phyloP scores from a whole-genome alignment of 192 early-diverging fungal genomes.

The Coemansia sp. region DNA sequence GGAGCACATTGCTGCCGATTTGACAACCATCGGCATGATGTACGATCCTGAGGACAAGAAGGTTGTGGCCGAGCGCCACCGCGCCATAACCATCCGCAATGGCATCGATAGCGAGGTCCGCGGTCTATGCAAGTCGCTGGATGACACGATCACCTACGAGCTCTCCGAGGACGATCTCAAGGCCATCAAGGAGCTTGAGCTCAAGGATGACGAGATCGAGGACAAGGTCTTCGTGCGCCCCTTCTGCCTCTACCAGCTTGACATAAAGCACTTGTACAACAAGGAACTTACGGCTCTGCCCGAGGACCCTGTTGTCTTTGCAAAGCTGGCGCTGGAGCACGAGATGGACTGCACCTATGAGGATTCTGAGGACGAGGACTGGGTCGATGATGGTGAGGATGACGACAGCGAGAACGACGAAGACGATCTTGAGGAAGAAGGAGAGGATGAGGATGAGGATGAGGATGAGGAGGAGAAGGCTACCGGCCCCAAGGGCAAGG shows the following conservation, averaged over 20 bases:
- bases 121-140: slow-evolving; percentile 48
- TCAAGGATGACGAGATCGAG: slow-evolving; percentile 43
- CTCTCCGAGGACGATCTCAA: slow-evolving; percentile 47
- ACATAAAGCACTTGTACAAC: slow-evolving; percentile 46
- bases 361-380: slow-evolving; percentile 47
- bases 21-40: slow-evolving; percentile 34
- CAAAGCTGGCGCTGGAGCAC: slow-evolving; percentile 51
- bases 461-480: slow-evolving; percentile 16
- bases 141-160: slow-evolving; percentile 47
- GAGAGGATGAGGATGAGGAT: slow-evolving; percentile 16
- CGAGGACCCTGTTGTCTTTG: slow-evolving; percentile 41
- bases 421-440: slow-evolving; percentile 25
- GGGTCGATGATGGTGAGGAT: slow-evolving; percentile 30
- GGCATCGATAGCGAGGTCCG: slow-evolving; percentile 41
- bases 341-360: slow-evolving; percentile 55
- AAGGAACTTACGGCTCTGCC: slow-evolving; percentile 46
- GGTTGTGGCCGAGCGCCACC: slow-evolving; percentile 35
- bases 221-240: slow-evolving; percentile 49
- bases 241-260: slow-evolving; percentile 54
- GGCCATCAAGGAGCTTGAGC: slow-evolving; percentile 42
- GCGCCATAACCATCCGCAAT: slow-evolving; percentile 48
- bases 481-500: slow-evolving; percentile 17
- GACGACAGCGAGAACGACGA: slow-evolving; percentile 36
- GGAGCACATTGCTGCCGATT: slow-evolving; percentile 52
- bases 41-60: slow-evolving; percentile 46